Evolutionary conservation across 2,329 filamentous ascomycete genomes (phyloP).

Genomic region (Lizonia empirigonia): DNA sequence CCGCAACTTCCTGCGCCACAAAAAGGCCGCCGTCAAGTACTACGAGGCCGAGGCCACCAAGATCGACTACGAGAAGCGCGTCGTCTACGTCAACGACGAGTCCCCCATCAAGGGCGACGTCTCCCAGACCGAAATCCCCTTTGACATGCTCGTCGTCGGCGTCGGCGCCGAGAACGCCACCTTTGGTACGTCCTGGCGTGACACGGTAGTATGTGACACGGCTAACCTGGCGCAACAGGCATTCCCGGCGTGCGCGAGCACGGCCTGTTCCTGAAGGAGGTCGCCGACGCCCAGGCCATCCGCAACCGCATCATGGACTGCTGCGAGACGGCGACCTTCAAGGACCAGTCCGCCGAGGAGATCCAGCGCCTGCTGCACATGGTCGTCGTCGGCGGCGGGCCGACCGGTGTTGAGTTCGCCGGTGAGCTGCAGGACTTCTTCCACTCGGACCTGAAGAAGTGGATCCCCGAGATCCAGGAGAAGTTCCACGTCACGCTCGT

Average conservation of each 20-base stretch:
- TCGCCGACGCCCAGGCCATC: conserved; percentile 92
- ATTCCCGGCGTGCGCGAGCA: conserved; percentile 95
- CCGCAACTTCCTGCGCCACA: conserved; percentile 92
- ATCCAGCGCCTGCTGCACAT: conserved; percentile 95
- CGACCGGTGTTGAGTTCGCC: conserved; percentile 97
- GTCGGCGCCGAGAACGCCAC: conserved; percentile 98
- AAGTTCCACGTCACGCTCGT: conserved; percentile 98
- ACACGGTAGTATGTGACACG: neutral
- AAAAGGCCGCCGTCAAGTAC: conserved; percentile 91
- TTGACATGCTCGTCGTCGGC: conserved; percentile 97
- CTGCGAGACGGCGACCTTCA: conserved; percentile 97
- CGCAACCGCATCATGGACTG: conserved; percentile 99
- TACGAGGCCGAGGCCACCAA: conserved; percentile 98
- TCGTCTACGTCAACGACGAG: conserved; percentile 87
- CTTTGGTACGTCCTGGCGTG: conserved; percentile 69
- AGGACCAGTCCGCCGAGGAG: conserved; percentile 88
- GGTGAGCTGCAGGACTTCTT: conserved; percentile 99
- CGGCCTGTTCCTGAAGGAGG: conserved; percentile 98
- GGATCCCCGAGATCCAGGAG: conserved; percentile 92
- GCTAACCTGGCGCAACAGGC: conserved; percentile 49
- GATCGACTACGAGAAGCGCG: conserved; percentile 88
- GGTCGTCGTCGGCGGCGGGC: conserved; percentile 85
- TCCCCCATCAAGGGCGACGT: conserved; percentile 88
- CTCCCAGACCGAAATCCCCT: conserved; percentile 85
- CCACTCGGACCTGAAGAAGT: conserved; percentile 96